Evolutionary conservation across 2,329 filamentous ascomycete genomes (phyloP), one percentile per base, ranked within the genome.

Genomic region (Sporothrix phasma): DNA sequence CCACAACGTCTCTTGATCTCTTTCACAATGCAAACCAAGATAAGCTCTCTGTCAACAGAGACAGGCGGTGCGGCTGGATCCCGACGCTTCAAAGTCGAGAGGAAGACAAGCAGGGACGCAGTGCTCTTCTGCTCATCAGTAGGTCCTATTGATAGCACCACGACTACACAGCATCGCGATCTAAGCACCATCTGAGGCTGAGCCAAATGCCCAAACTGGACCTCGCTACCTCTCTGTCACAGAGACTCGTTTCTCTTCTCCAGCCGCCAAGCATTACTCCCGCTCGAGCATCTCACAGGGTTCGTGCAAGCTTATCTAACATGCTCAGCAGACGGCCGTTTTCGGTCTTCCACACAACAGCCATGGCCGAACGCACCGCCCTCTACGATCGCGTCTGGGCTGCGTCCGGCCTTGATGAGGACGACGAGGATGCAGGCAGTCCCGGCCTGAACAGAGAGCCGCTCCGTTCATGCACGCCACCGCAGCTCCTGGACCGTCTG

Each of bases 361-460:
- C 49, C 47, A 65, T 65, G 65, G 15, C 34, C 11, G 41, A 24
- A 41, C 19, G 22, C 39, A 51, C 24, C 2, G 46, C 31, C 5
- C 15, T 65, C 6, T 65, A 61, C 43, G 63, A 65, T 11, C 63
- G 60, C 24, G 65, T 65, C 11, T 46, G 60, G 15, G 65, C 47
- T 3, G 63, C 54, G 13, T 65, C 65, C n/a, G 56, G 47, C 43
- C 51, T 65, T 3, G 54, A 58, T 17, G 47, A 49, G 6, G 62
- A 58, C 22, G 29, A 39, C 11, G 13, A 13, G 4, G 47, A 26
- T 8, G 26, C 43, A 26, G 6, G 3, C 51, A 13, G 2, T 13
- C 17, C n/a, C 51, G 19, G 2, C 5, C 17, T 10, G 10, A 19
- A 17, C 11, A 5, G 3, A 37, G 17, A 22, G n/a, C 15, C n/a